Base-by-base conservation (phyloP, 2,329 filamentous ascomycete genomes). In the Aspergillus sp. region DNA sequence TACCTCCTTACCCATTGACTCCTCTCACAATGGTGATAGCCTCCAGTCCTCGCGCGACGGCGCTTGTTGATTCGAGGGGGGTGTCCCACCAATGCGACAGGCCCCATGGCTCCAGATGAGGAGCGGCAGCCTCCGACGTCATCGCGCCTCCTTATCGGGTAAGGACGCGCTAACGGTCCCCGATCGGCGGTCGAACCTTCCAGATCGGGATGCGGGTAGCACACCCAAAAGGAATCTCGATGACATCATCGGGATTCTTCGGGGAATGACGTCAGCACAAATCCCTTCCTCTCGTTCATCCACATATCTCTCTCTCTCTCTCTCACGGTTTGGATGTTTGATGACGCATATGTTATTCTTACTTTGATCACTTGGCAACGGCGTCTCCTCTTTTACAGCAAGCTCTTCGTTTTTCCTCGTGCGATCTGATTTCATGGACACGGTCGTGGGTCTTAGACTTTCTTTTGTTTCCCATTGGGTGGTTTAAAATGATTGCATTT, bases 71-170 rank as follows among this genome's bases (percentile, higher is more conserved):
- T 48, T 26, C 32, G 45, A 43, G 45, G 40, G 32, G 38, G 24
- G 13, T 17, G 11, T 47, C 45, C 42, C 41, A 24, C 49, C 32
- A 11, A 26, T 26, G 40, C 30, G 22, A 45, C 35, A 13, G 33
- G 13, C 35, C 47, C 19, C 52, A 56, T 55, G 53, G 58, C 44
- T 55, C 50, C 54, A 53, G 45, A 64, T 56, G 56, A 62, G 54
- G 51, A 42, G 20, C 43, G 42, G 40, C 51, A 56, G 54, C 56
- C 60, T 54, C 42, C 50, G 61, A 65, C 55, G 62, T 64, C 62
- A 65, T 60, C 9, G 20, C 9, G 50, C 45, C 44, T 33, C 20
- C 54, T 16, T 30, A 59, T 44, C 3, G 35, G 54, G 53, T 52
- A 58, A 57, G 50, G 53, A 58, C 46, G 49, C 54, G 53, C 53